phyloP scores from a whole-genome alignment of 2,329 filamentous ascomycete species.

The Myriosclerotinia scirpicola region DNA sequence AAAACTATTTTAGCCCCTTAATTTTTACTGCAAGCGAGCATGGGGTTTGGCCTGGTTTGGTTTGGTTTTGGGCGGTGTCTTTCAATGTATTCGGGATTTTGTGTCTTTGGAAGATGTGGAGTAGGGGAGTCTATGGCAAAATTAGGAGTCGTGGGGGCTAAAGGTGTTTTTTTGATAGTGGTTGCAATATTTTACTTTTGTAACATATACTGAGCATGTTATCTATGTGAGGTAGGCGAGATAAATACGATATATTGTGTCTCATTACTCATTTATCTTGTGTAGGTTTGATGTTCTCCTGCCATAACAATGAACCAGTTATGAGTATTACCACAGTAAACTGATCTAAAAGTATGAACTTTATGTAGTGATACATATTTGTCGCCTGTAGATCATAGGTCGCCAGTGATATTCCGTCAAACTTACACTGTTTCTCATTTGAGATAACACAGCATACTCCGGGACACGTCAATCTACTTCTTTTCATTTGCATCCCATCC shows the following conservation, averaged over 20 bases:
- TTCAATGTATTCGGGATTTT: neutral
- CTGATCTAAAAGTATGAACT: neutral
- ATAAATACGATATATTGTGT: neutral
- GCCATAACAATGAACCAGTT: neutral
- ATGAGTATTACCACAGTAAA: neutral
- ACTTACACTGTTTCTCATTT: no score
- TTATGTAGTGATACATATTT: neutral
- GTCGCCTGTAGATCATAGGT: neutral
- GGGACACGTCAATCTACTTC: no score
- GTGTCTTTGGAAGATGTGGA: neutral
- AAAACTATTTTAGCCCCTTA: slow-evolving; percentile 2
- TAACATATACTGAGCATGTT: neutral
- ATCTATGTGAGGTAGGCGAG: neutral
- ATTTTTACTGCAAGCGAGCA: slow-evolving; percentile 2
- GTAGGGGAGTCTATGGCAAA: neutral
- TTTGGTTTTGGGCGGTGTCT: slow-evolving; percentile 4
- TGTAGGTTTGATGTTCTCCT: neutral
- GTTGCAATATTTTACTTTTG: neutral
- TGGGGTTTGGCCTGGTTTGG: neutral
- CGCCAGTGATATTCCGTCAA: no score
- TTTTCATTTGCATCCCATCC: no score
- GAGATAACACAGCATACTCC: no score
- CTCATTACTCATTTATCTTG: neutral
- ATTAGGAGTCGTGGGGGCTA: neutral
- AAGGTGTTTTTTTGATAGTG: neutral